Conservation (phyloP, 2,329 filamentous ascomycete species). For the Colletotrichum incanum region DNA sequence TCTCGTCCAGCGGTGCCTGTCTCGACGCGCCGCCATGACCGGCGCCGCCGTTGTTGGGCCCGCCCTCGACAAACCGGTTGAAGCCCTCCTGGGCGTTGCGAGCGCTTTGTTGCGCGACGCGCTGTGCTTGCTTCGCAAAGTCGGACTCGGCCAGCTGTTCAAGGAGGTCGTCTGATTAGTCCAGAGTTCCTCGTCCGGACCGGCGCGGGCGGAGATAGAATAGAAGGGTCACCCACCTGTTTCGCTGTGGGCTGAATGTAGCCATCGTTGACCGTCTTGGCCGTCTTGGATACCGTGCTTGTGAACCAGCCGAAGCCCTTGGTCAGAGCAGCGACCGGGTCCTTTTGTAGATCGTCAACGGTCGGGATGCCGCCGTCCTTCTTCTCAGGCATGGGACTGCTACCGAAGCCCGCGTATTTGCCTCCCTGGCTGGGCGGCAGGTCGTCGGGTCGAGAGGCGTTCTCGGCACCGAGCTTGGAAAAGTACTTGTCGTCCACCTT, state of each 20-base stretch:
- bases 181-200: slow-evolving; percentile 21
- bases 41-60: slow-evolving; percentile 57
- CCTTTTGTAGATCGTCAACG: slow-evolving; percentile 91
- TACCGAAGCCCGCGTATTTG: slow-evolving; percentile 93
- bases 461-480: slow-evolving; percentile 85
- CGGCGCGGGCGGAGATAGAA: slow-evolving; percentile 35
- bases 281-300: slow-evolving; percentile 88
- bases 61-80: slow-evolving; percentile 88
- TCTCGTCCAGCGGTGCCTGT: slow-evolving; percentile 68
- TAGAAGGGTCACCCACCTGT: slow-evolving; percentile 71
- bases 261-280: slow-evolving; percentile 90
- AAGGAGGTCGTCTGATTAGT: slow-evolving; percentile 47
- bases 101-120: slow-evolving; percentile 78
- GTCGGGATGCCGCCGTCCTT: slow-evolving; percentile 70
- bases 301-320: slow-evolving; percentile 98
- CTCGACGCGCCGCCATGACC: slow-evolving; percentile 49
- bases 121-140: slow-evolving; percentile 77
- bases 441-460: slow-evolving; percentile 81
- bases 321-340: slow-evolving; percentile 88
- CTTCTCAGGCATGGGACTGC: slow-evolving; percentile 72
- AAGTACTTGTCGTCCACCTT: slow-evolving; percentile 92
- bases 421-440: slow-evolving; percentile 92
- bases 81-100: slow-evolving; percentile 85
- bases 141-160: slow-evolving; percentile 84
- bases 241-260: slow-evolving; percentile 95